phyloP scores from a whole-genome alignment of 345 rosid genomes.

The sweet orange (Citrus sinensis) region DVS_A1.0 CM039164.1:24012501-24013000 shows the following conservation, averaged over 20 bases:
- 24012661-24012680: neutral
- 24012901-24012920: neutral
- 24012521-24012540: constrained; percentile 28
- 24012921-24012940: constrained; percentile 47
- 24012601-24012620: constrained; percentile 77
- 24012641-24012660: neutral
- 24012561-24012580: constrained; percentile 36
- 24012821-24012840: constrained; percentile 68
- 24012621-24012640: constrained; percentile 57
- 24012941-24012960: constrained; percentile 78
- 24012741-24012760: constrained; percentile 70
- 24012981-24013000: constrained; percentile 80
- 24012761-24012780: constrained; percentile 67
- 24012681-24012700: neutral
- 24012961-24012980: constrained; percentile 68
- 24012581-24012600: constrained; percentile 52
- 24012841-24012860: constrained; percentile 16
- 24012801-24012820: constrained; percentile 70
- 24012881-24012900: neutral
- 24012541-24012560: constrained; percentile 23
- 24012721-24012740: constrained; percentile 39
- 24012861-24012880: neutral
- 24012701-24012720: constrained; percentile 74
- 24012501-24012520: constrained; percentile 4
- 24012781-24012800: constrained; percentile 94